These are phyloP conservation scores for Jimgerdemannia flammicorona DNA, from an alignment of 192 early-diverging fungal species.

Conservation along the genomic window DNA sequence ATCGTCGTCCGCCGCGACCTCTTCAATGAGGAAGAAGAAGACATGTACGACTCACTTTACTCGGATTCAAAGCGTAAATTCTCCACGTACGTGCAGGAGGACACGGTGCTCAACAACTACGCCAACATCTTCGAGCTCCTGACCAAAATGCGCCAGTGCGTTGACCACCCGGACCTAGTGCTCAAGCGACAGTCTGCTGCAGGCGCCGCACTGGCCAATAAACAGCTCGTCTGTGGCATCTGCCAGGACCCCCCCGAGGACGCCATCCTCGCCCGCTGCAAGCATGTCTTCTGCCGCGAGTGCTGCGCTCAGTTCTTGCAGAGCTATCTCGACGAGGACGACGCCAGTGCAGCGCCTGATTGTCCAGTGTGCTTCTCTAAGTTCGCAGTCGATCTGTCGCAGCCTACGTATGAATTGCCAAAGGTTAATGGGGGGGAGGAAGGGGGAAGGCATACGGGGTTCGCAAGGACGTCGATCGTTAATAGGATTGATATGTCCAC, in stretches of 20 bases:
- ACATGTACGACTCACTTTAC: conserved; percentile 83
- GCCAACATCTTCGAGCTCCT: conserved; percentile 91
- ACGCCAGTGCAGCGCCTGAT: conserved; percentile 33
- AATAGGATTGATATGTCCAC: conserved; percentile 85
- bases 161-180: conserved; percentile 84
- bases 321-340: conserved; percentile 23
- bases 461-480: conserved; percentile 71
- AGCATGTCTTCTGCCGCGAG: conserved; percentile 86
- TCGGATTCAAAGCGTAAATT: conserved; percentile 71
- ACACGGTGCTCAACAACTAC: conserved; percentile 89
- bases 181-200: conserved; percentile 35
- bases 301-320: conserved; percentile 29
- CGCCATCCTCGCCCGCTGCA: conserved; percentile 76
- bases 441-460: conserved; percentile 28
- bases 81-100: conserved; percentile 72
- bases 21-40: conserved; percentile 88
- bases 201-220: conserved; percentile 35
- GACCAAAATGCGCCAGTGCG: conserved; percentile 84
- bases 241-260: conserved; percentile 80
- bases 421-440: conserved; percentile 19
- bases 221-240: conserved; percentile 78
- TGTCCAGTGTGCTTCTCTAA: conserved; percentile 81
- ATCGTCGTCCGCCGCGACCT: conserved; percentile 77
- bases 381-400: conserved; percentile 71
- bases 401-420: conserved; percentile 44